Percentiles rank a stretch among this genome's conserved stretches.
phyloP scores from a whole-genome alignment of 805 yeast genomes.

The Blastobotrys mokoenaii region DNA sequence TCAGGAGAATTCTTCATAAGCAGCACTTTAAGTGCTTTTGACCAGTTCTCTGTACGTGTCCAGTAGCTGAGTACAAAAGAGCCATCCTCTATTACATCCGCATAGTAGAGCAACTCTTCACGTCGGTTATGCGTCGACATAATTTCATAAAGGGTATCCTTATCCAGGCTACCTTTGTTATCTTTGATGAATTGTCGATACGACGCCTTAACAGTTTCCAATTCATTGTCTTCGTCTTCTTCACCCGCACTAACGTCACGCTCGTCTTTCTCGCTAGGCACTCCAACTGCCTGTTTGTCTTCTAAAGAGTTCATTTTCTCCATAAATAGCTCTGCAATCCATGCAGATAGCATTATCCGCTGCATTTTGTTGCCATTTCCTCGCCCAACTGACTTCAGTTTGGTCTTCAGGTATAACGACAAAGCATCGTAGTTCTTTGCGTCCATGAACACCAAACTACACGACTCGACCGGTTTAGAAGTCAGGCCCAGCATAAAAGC shows the following conservation, averaged over 20 bases:
- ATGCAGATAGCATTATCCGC: slow-evolving; percentile 46
- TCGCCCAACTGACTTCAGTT: slow-evolving; percentile 25
- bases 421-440: slow-evolving; percentile 36
- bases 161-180: slow-evolving; percentile 47
- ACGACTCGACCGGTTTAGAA: slow-evolving; percentile 58
- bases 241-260: too few relatives aligned
- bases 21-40: slow-evolving; percentile 53
- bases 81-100: slow-evolving; percentile 59
- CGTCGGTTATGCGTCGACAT: slow-evolving; percentile 58
- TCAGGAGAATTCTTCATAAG: slow-evolving; percentile 35
- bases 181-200: slow-evolving; percentile 43
- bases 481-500: slow-evolving; percentile 57
- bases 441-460: slow-evolving; percentile 50
- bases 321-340: slow-evolving; percentile 56
- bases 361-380: slow-evolving; percentile 31
- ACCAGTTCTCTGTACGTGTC: slow-evolving; percentile 65
- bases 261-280: slow-evolving; percentile 8
- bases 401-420: slow-evolving; percentile 37
- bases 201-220: slow-evolving; percentile 23
- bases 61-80: slow-evolving; percentile 62
- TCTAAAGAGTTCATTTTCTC: slow-evolving; percentile 39
- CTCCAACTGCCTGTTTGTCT: slow-evolving; percentile 23
- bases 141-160: slow-evolving; percentile 61
- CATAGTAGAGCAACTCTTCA: slow-evolving; percentile 56
- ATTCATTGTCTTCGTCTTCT: slow-evolving; percentile 10